A percentile compares a stretch with the other conserved stretches of the same genome.
Evolutionary conservation across 768 basidiomycete genomes (phyloP).

Genomic region (Galerina marginata): DNA sequence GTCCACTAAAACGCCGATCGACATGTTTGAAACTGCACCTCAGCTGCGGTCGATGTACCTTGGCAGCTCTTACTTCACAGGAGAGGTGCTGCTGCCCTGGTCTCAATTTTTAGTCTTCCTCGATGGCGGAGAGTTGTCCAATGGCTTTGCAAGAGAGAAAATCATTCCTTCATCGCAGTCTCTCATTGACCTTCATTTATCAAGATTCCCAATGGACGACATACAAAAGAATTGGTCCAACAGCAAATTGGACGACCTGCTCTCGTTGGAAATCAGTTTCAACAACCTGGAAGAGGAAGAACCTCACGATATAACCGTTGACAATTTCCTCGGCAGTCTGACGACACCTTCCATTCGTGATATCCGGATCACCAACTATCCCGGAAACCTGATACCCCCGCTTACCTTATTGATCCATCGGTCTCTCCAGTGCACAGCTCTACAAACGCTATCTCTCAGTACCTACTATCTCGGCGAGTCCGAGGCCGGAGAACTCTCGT

Average conservation of each 20-base stretch:
- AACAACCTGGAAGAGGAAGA: conserved; percentile 3
- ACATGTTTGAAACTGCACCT: conserved; percentile 15
- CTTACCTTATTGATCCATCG: conserved; percentile 11
- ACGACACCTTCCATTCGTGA: conserved; percentile 4
- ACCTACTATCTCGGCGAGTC: conserved; percentile 3
- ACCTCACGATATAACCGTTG: neutral
- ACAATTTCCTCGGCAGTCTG: conserved; percentile 10
- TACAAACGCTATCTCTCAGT: conserved; percentile 12
- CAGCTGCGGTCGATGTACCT: conserved; percentile 5
- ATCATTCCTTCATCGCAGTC: conserved; percentile 1
- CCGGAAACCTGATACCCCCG: conserved; percentile 9
- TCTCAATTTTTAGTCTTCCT: conserved; percentile 9
- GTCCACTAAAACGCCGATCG: neutral
- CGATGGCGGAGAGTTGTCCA: conserved; percentile 3
- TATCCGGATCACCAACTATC: conserved; percentile 16
- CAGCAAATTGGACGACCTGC: neutral
- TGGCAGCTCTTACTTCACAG: neutral
- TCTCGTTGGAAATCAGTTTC: conserved; percentile 5
- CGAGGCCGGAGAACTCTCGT: conserved; percentile 8
- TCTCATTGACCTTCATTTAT: neutral
- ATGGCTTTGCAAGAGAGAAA: neutral
- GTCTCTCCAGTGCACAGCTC: neutral
- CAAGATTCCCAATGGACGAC: conserved; percentile 8
- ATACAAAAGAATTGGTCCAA: conserved; percentile 4
- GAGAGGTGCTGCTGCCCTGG: conserved; percentile 10